phyloP scores from a whole-genome alignment of 2,329 filamentous ascomycete species.

The Coleophoma eucalyptorum region DNA sequence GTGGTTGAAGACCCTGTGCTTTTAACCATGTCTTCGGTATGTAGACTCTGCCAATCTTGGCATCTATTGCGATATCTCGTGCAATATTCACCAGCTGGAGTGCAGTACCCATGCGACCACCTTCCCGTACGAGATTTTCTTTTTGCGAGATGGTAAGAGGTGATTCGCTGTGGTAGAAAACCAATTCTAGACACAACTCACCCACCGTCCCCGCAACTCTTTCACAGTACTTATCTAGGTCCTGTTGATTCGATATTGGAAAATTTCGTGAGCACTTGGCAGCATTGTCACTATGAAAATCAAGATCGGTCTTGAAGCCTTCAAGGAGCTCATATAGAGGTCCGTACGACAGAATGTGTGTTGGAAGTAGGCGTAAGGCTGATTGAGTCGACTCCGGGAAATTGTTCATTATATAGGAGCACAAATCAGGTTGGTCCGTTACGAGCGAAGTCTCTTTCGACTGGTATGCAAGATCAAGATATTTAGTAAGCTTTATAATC shows the following conservation, averaged over 20 bases:
- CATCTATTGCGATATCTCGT: slow-evolving; percentile 67
- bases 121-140: slow-evolving; percentile 47
- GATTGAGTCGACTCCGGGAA: slow-evolving; percentile 27
- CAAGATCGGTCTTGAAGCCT: slow-evolving; percentile 66
- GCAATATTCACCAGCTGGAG: slow-evolving; percentile 78
- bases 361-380: slow-evolving; percentile 57
- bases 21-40: slow-evolving; percentile 62
- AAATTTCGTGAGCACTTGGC: slow-evolving; percentile 27
- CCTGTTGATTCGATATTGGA: slow-evolving; percentile 55
- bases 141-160: slow-evolving; percentile 21
- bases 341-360: slow-evolving; percentile 46
- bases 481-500: slow-evolving; percentile 54
- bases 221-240: slow-evolving; percentile 60
- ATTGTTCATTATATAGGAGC: slow-evolving; percentile 15
- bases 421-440: slow-evolving; percentile 9
- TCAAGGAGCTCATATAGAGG: slow-evolving; percentile 62
- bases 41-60: slow-evolving; percentile 63
- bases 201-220: slow-evolving; percentile 71
- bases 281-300: slow-evolving; percentile 36
- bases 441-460: slow-evolving; percentile 21
- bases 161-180: slow-evolving; percentile 48
- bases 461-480: slow-evolving; percentile 50
- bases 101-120: slow-evolving; percentile 65
- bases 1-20: slow-evolving; percentile 48
- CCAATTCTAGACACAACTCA: slow-evolving; percentile 62